Base-by-base conservation (phyloP, 352 stramenopile species). In the Phytophthora multivora region DNA sequence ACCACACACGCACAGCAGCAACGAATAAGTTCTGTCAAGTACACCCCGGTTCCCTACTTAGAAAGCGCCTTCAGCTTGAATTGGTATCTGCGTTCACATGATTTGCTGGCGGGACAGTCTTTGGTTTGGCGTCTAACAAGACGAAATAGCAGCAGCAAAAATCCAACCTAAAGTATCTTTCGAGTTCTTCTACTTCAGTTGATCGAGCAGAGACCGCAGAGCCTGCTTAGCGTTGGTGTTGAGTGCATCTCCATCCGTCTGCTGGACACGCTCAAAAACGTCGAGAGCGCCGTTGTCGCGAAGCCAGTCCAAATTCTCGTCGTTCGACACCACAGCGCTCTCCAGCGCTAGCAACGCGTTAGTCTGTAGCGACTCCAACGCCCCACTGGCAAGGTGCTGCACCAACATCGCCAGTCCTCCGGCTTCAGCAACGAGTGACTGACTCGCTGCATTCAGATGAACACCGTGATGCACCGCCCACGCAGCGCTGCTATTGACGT, bases 381-480 rank as follows among this genome's bases (percentile, higher is more conserved):
- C 69, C 15, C 43, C 57, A 23, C 51, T 68, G 12, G 47, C 57
- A 21, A 86, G 51, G 36, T 89, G 79, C 46, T 82, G 75, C 39
- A 85, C 67, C 30, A 92, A 68, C 64, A 92, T 58, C 10, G 46
- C 59, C n/a, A 92, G 61, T 7, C 79, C 83, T 18, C 83, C 83
- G 18, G 80, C 81, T 4, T 89, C 81, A 3, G 64, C 75, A 13
- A 89, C 58, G 47, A 90, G 70, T 25, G 70, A 64, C 53, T 92
- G 83, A 42, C 67, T 92, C n/a, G 72, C 69, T 42, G 73, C 58
- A 71, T 90, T 90, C 16, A 86, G 49, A 54, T 83, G 65, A 26
- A 89, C 80, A 43, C 69, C 73, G 56, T 92, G 83, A 58, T 92
- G 76, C 53, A 92, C 81, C 52, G 80, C 83, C 83, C 83, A 92